Evolutionary conservation across 2,329 filamentous ascomycete species (phyloP).

Genomic region (Beauveria asiatica): DNA sequence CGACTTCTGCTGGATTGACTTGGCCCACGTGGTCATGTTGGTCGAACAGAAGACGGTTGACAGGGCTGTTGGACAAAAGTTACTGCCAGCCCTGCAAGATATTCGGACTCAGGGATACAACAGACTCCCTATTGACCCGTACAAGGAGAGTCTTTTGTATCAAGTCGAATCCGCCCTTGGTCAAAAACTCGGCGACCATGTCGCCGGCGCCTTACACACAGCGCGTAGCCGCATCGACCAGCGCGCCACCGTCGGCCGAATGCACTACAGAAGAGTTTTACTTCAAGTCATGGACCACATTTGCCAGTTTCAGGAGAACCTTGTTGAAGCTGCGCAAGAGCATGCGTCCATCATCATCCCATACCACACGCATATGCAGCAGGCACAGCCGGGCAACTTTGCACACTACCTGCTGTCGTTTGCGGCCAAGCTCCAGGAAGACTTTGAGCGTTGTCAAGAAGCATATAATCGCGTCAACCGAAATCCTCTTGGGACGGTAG

Average conservation of each 20-base stretch:
- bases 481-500: constrained; percentile 8
- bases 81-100: constrained; percentile 7
- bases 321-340: constrained; percentile 5
- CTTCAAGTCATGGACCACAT: constrained; percentile 10
- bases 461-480: constrained; percentile 10
- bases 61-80: background rate
- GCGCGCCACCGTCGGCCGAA: constrained; percentile 12
- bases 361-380: constrained; percentile 14
- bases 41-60: constrained; percentile 11
- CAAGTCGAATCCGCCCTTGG: constrained; percentile 8
- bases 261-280: constrained; percentile 7
- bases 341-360: constrained; percentile 3
- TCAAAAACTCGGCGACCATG: constrained; percentile 10
- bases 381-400: constrained; percentile 13
- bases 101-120: constrained; percentile 6
- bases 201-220: constrained; percentile 13
- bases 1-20: constrained; percentile 13
- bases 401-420: constrained; percentile 19
- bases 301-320: constrained; percentile 5
- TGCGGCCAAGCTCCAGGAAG: constrained; percentile 9
- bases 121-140: constrained; percentile 8
- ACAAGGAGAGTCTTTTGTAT: constrained; percentile 11
- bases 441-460: constrained; percentile 12
- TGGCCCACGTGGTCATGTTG: constrained; percentile 14
- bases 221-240: constrained; percentile 14